Evolutionary conservation across 2,329 filamentous ascomycete genomes (phyloP).

Genomic region (Pseudogymnoascus sp.): DNA sequence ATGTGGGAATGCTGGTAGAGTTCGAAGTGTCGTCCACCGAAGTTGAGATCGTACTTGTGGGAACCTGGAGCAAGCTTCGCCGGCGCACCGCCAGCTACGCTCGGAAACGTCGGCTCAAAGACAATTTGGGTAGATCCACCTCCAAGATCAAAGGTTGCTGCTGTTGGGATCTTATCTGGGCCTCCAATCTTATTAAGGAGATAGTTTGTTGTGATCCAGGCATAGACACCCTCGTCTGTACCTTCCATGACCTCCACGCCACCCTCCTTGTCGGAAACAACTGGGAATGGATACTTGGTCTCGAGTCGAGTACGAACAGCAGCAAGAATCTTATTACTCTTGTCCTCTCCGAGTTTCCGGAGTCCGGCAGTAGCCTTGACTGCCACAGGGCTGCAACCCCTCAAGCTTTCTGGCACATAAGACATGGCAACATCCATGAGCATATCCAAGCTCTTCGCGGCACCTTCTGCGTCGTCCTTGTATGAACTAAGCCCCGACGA

Average conservation of each 20-base stretch:
- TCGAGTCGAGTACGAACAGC: slow-evolving; percentile 80
- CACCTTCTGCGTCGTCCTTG: slow-evolving; percentile 74
- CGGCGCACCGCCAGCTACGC: slow-evolving; percentile 69
- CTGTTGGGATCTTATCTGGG: slow-evolving; percentile 81
- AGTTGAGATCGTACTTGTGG: slow-evolving; percentile 88
- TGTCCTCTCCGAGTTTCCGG: slow-evolving; percentile 72
- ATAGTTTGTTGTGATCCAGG: slow-evolving; percentile 99
- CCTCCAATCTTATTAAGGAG: slow-evolving; percentile 95
- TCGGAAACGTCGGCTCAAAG: slow-evolving; percentile 89
- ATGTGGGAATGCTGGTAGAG: slow-evolving; percentile 98
- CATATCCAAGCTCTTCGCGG: slow-evolving; percentile 80
- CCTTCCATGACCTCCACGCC: slow-evolving; percentile 98
- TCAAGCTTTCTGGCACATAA: slow-evolving; percentile 78
- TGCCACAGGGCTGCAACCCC: slow-evolving; percentile 87
- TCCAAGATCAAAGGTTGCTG: slow-evolving; percentile 91
- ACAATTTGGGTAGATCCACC: slow-evolving; percentile 98
- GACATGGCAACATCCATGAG: slow-evolving; percentile 81
- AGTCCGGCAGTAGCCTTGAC: slow-evolving; percentile 96
- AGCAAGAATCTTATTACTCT: slow-evolving; percentile 74
- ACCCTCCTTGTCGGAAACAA: slow-evolving; percentile 74
- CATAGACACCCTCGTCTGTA: slow-evolving; percentile 93
- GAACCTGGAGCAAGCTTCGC: slow-evolving; percentile 79
- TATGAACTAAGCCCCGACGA: slow-evolving; percentile 68
- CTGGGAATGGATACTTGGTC: slow-evolving; percentile 85
- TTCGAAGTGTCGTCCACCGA: slow-evolving; percentile 82